These are phyloP conservation scores for Pseudocohnilembus persalinus DNA, from an alignment of 169 alveolate genomes.

Conservation along the genomic window DNA sequence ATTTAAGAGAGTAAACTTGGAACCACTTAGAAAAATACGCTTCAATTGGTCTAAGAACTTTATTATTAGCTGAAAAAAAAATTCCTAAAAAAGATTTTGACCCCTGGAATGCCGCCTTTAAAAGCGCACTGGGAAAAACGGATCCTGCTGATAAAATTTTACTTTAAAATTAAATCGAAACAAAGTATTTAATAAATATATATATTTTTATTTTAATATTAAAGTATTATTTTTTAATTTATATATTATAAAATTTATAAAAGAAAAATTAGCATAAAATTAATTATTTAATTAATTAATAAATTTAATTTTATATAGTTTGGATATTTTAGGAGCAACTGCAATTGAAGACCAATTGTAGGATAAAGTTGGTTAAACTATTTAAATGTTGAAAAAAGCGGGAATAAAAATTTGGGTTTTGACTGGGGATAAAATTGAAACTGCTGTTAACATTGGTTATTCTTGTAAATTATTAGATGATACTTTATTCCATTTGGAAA, in stretches of 20 bases:
- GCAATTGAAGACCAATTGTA: conserved; percentile 92
- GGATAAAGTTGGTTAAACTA: conserved; percentile 80
- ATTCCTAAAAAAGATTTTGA: conserved; percentile 79
- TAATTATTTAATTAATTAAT: too few species aligned
- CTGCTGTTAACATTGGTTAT: conserved; percentile 93
- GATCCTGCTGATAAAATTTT: conserved; percentile 70
- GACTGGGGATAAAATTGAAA: conserved; percentile 98
- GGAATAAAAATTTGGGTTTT: conserved; percentile 92
- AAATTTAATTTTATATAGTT: conserved; percentile 39
- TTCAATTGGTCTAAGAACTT: conserved; percentile 94
- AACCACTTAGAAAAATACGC: conserved; percentile 87
- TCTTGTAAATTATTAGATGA: conserved; percentile 66
- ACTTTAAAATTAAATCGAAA: too few species aligned
- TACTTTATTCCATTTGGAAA: conserved; percentile 47
- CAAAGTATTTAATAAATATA: too few species aligned
- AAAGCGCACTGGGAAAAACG: conserved; percentile 70
- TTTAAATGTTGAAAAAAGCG: conserved; percentile 70
- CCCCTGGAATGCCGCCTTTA: conserved; percentile 69
- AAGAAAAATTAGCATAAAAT: too few species aligned
- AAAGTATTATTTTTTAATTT: too few species aligned
- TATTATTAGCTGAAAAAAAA: conserved; percentile 89
- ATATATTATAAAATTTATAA: too few species aligned
- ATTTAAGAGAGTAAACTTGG: conserved; percentile 50
- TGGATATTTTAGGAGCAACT: conserved; percentile 92
- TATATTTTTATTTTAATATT: too few species aligned